Base-by-base conservation (phyloP, 2,329 filamentous ascomycete genomes). In the Neurospora crassa region DNA sequence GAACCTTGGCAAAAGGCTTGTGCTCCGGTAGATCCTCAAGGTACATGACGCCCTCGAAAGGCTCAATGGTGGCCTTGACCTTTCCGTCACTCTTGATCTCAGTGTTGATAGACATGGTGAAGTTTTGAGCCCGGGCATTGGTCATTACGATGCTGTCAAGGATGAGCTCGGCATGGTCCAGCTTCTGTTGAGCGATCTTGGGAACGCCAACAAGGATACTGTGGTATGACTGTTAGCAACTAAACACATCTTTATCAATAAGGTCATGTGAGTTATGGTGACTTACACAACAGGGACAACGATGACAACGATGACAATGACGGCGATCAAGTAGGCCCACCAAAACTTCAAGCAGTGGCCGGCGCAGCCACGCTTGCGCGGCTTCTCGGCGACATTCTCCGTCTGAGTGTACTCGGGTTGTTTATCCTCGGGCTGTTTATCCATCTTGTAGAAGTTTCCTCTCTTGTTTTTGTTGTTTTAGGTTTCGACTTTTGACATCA, bases 261-360 rank as follows among this genome's bases (percentile, higher is more conserved):
- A 53, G 45, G 5, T 24, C 5, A 29, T 16, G 12, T 53, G 20
- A 29, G 20, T 29, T 45, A 45, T 53, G 20, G 34, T 34, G n/a
- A 85, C 88, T 85, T 82, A 90, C 89, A 90, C 79, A 47, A 89
- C 81, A 47, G 87, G 82, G 20, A 91, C 84, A 45, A 89, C 81
- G 16, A 91, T 79, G 42, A 88, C 82, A 63, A 85, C 78, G 67
- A 88, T 79, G 72, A 83, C 74, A 71, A 85, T 77, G 69, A 88
- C 78, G 18, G 83, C 77, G 71, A 90, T 80, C 72, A 90, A 78
- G 75, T 89, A 84, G 73, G 84, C 76, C 88, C 89, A 91, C 89
- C 89, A 91, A 75, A 86, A 89, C 75, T 81, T 83, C 76, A 80
- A 83, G 78, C 84, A 85, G 77, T 88, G 86, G 67, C 82, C 80